phyloP scores from a whole-genome alignment of 352 stramenopile species.

The Phytophthora pini region DNA sequence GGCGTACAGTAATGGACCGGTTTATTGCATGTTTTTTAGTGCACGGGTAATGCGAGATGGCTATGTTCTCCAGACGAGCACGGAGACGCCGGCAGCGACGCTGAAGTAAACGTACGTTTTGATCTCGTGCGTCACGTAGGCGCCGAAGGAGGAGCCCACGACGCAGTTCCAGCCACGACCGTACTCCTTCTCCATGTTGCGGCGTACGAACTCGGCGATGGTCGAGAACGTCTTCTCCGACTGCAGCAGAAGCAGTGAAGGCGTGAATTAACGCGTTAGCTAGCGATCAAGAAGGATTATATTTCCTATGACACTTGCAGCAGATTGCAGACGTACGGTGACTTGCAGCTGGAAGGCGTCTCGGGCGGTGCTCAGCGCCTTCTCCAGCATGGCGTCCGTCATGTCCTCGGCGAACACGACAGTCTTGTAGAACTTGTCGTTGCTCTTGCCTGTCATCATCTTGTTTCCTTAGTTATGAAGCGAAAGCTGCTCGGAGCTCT shows the following conservation, averaged over 20 bases:
- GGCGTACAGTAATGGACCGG: constrained; percentile 7
- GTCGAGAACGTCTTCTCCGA: constrained; percentile 93
- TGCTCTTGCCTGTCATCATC: constrained; percentile 70
- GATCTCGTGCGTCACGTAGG: constrained; percentile 96
- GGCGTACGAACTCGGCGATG: constrained; percentile 91
- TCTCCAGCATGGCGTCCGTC: constrained; percentile 94
- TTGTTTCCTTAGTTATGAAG: background rate
- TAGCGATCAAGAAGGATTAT: background rate
- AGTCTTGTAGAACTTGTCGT: constrained; percentile 91
- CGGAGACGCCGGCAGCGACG: constrained; percentile 90
- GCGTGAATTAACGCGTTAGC: background rate
- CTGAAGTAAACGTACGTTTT: constrained; percentile 97
- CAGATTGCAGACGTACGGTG: constrained; percentile 39
- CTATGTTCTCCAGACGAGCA: constrained; percentile 92
- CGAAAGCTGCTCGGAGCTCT: background rate
- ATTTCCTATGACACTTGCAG: background rate
- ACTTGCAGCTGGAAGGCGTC: constrained; percentile 93
- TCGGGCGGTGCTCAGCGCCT: constrained; percentile 87
- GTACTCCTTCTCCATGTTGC: constrained; percentile 94
- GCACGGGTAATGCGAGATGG: background rate
- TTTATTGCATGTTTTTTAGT: constrained; percentile 19
- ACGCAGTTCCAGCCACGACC: constrained; percentile 94
- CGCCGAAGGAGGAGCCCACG: constrained; percentile 91
- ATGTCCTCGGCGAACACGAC: constrained; percentile 96
- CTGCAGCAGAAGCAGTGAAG: constrained; percentile 28